These are phyloP conservation scores for Boletus coccyginus DNA, from an alignment of 768 basidiomycete species.

Conservation along the genomic window DNA sequence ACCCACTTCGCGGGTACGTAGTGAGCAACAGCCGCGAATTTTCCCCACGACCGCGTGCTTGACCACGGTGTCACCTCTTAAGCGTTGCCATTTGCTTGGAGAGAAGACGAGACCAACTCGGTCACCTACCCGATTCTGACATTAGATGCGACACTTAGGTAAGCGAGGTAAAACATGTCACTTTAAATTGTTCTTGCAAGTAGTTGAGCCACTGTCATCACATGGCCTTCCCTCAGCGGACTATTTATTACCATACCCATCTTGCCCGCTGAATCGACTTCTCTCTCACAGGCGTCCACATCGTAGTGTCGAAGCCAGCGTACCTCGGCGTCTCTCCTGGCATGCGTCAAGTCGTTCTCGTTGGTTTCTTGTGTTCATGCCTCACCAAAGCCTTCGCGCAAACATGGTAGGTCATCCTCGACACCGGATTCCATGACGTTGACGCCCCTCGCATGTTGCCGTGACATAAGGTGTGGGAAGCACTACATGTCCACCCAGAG, in stretches of 20 bases:
- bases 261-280: too few species aligned
- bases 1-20: too few species aligned
- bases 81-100: too few species aligned
- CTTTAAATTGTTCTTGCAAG: too few species aligned
- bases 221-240: background rate
- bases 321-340: background rate
- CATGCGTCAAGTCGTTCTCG: slow-evolving; percentile 15
- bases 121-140: too few species aligned
- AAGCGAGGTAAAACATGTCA: too few species aligned
- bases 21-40: too few species aligned
- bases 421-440: background rate
- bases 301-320: too few species aligned
- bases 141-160: too few species aligned
- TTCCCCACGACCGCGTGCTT: too few species aligned
- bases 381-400: slow-evolving; percentile 21
- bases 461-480: slow-evolving; percentile 49
- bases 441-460: background rate
- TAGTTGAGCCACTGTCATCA: background rate
- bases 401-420: slow-evolving; percentile 25
- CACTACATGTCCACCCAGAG: slow-evolving; percentile 47
- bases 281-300: background rate
- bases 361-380: slow-evolving; percentile 4
- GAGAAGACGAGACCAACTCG: too few species aligned
- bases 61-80: too few species aligned
- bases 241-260: background rate